A percentile compares a stretch with the other conserved stretches of the same genome.
phyloP scores from a whole-genome alignment of 345 rosid species.

The Acer yangbiense region DNA sequence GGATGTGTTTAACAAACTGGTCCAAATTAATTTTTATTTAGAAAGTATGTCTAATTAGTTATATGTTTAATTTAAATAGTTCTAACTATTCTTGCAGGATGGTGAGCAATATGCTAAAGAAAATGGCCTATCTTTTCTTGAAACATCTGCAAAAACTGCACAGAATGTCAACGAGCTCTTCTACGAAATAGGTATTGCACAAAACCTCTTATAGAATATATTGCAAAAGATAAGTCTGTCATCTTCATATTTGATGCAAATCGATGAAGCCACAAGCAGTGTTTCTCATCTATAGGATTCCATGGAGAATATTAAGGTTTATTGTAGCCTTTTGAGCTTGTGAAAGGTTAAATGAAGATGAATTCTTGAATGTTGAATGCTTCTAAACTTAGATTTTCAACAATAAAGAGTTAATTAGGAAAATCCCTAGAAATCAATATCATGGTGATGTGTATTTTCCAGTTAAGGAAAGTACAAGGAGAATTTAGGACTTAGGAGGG shows the following conservation, averaged over 20 bases:
- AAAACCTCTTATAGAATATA: not conserved
- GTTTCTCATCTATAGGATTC: constrained; percentile 11
- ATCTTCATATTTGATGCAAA: constrained; percentile 2
- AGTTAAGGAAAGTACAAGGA: too few species aligned
- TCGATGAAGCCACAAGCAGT: not conserved
- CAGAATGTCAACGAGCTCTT: constrained; percentile 77
- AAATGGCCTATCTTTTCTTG: constrained; percentile 64
- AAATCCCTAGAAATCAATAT: not conserved
- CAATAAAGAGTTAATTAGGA: not conserved
- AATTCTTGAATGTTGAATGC: not conserved
- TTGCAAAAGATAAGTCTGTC: not conserved
- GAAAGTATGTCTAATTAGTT: not conserved
- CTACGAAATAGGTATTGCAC: constrained; percentile 60
- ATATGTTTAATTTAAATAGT: not conserved
- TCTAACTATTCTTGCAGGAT: constrained; percentile 45
- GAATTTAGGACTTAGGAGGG: too few species aligned
- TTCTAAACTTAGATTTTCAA: not conserved
- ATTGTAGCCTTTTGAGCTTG: not conserved
- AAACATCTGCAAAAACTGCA: constrained; percentile 73
- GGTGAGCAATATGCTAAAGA: constrained; percentile 66
- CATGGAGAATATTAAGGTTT: not conserved
- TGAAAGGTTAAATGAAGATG: not conserved
- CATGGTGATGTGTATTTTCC: too few species aligned
- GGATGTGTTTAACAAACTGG: not conserved
- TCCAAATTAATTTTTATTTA: too few species aligned